Conservation (phyloP, 805 yeast genomes). For the Jamesozyma rosinii region DNA sequence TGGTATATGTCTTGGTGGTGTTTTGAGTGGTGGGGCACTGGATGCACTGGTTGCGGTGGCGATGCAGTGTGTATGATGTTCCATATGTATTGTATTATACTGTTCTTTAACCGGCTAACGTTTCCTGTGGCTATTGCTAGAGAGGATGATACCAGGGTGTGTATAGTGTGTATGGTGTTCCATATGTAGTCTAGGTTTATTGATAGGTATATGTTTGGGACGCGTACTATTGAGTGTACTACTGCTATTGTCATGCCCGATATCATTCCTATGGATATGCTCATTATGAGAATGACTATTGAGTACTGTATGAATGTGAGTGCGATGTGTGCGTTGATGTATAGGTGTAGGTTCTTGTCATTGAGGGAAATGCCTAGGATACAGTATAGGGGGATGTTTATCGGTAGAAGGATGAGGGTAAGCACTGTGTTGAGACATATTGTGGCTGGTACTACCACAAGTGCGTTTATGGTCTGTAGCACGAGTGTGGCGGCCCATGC, state of each 20-base stretch:
- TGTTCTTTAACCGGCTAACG: not conserved
- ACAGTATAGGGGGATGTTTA: conserved; percentile 21
- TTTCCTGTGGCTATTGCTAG: not conserved
- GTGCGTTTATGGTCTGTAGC: not conserved
- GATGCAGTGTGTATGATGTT: not conserved
- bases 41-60: too few species aligned
- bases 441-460: conserved; percentile 9
- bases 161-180: not conserved
- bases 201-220: conserved; percentile 15
- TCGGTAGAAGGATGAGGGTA: conserved; percentile 17
- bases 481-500: not conserved
- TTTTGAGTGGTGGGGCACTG: too few species aligned
- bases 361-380: conserved; percentile 10
- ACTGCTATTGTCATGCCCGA: conserved; percentile 6
- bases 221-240: conserved; percentile 14
- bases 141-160: not conserved
- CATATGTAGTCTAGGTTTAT: not conserved
- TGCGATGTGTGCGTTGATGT: conserved; percentile 10
- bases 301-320: conserved; percentile 18
- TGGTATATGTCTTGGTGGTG: too few species aligned
- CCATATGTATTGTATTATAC: not conserved
- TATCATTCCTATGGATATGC: conserved; percentile 10
- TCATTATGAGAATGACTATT: conserved; percentile 11
- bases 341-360: not conserved
- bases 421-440: conserved; percentile 13